Conservation (phyloP, 805 yeast genomes). For the Pichia phayaonensis region DNA sequence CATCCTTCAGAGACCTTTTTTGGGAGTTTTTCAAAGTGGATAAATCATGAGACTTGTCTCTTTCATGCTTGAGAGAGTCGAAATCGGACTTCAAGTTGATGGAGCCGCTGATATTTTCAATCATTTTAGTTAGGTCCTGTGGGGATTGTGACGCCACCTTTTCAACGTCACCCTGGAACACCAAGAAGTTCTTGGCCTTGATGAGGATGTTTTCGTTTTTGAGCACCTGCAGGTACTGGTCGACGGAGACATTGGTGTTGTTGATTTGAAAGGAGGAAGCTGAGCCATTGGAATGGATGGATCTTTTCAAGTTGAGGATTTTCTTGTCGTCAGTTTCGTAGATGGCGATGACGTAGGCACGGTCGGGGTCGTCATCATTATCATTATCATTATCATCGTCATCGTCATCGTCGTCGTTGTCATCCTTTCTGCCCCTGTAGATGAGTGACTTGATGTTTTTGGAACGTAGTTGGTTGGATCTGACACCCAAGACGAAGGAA, state of each 20-base stretch:
- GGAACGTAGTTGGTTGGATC: conserved; percentile 70
- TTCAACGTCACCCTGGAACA: conserved; percentile 96
- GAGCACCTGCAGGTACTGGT: conserved; percentile 57
- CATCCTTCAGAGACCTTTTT: conserved; percentile 63
- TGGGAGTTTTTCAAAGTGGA: conserved; percentile 59
- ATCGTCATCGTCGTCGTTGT: conserved; percentile 18
- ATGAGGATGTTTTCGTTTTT: conserved; percentile 75
- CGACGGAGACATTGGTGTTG: conserved; percentile 49
- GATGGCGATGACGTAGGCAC: conserved; percentile 72
- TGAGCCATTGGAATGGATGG: conserved; percentile 46
- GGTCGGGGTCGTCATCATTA: conserved; percentile 27
- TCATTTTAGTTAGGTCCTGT: conserved; percentile 56
- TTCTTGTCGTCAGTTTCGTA: conserved; percentile 61
- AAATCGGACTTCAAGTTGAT: conserved; percentile 59
- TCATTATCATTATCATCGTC: conserved; percentile 20
- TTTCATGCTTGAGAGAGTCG: conserved; percentile 53
- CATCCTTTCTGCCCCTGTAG: conserved; percentile 57
- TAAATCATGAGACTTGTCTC: conserved; percentile 56
- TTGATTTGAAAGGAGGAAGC: conserved; percentile 62
- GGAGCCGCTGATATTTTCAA: conserved; percentile 85
- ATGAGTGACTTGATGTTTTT: conserved; percentile 65
- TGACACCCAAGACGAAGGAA: conserved; percentile 84
- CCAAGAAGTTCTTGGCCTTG: conserved; percentile 85
- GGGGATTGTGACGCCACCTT: conserved; percentile 85
- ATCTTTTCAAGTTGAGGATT: conserved; percentile 53